These are phyloP conservation scores for Thuidium tamariscinum DNA, from an alignment of 225 moss, liverwort and hornwort species.

Conservation along the genomic window DNA sequence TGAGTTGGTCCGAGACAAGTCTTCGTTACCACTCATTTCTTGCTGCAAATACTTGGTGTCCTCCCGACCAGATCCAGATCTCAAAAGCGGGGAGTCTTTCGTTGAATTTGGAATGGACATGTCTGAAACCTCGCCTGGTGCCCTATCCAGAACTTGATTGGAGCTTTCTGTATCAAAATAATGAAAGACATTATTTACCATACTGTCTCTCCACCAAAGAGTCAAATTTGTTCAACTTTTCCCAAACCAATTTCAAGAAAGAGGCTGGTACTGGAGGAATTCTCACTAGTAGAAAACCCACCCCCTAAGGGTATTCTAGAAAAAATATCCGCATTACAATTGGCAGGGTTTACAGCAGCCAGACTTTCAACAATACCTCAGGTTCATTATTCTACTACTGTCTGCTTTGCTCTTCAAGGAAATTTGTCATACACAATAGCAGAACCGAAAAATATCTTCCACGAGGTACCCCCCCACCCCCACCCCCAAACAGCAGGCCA, in stretches of 20 bases:
- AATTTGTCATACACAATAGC: not conserved
- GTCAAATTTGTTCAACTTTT: not conserved
- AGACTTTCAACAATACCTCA: not conserved
- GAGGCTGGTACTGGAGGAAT: not conserved
- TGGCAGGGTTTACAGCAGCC: not conserved
- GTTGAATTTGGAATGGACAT: constrained; percentile 1
- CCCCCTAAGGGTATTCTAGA: not conserved
- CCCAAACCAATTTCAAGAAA: not conserved
- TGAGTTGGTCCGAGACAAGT: constrained; percentile 24
- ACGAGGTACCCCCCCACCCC: not conserved
- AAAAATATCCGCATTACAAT: not conserved
- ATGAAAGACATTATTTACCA: not conserved
- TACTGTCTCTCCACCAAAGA: not conserved
- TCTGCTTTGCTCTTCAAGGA: not conserved
- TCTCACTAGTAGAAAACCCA: not conserved
- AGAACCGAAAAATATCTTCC: not conserved
- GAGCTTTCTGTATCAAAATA: constrained; percentile 25
- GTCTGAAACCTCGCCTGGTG: constrained; percentile 19
- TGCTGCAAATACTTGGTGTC: constrained; percentile 21
- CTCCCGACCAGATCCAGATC: constrained; percentile 6
- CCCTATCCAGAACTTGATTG: constrained; percentile 1
- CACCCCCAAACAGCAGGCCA: not conserved
- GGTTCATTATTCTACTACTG: not conserved
- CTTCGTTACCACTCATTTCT: constrained; percentile 16
- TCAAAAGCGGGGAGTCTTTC: constrained; percentile 2